Base-by-base conservation (phyloP, 257 asterid genomes). In the Parsonsia alboflavescens region DNA sequence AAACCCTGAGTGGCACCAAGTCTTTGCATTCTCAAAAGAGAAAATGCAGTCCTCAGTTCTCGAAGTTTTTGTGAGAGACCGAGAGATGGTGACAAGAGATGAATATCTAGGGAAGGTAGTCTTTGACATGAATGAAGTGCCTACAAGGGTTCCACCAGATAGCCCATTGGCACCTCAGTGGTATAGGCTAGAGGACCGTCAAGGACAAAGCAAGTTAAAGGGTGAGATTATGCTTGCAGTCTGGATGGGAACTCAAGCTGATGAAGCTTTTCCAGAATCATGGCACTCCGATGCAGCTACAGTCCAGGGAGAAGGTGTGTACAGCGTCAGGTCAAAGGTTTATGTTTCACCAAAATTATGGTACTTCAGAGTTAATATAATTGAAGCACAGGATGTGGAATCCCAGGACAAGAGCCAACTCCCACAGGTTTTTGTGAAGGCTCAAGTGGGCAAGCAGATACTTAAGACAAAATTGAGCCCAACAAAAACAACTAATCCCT, bases 231-330 rank as follows among this genome's bases (percentile, higher is more conserved):
- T 89, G 96, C 78, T 88, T 21, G 93, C 96, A 0, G 96, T 88
- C 7, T 89, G 96, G 96, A 84, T 87, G 88, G 96, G 96, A 30
- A 89, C 93, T 0, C 93, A 89, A 75, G 96, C 96, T 21, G 96
- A 89, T 19, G 96, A 89, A 63, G 96, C 92, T 16, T 89, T 88
- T 61, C 84, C 93, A 13, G 96, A 87, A 16, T 88, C 92, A 0
- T 87, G 92, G 92, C 96, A 88, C 69, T 79, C 91, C 0, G 93
- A 89, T 64, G 93, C 93, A 19, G 83, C 89, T 41, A 45, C 85
- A 0, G 92, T 87, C 2, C 73, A 78, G 9, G 92, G 89, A 4
- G 96, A 89, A 71, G 92, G 88, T 1, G 86, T 89, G 33, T 83
- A 28, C 48, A 85, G 86, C 13, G 89, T 89, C 5, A 70, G 93